Conservation (phyloP, 2,329 filamentous ascomycete genomes). For the Epichloe bromicola region DNA sequence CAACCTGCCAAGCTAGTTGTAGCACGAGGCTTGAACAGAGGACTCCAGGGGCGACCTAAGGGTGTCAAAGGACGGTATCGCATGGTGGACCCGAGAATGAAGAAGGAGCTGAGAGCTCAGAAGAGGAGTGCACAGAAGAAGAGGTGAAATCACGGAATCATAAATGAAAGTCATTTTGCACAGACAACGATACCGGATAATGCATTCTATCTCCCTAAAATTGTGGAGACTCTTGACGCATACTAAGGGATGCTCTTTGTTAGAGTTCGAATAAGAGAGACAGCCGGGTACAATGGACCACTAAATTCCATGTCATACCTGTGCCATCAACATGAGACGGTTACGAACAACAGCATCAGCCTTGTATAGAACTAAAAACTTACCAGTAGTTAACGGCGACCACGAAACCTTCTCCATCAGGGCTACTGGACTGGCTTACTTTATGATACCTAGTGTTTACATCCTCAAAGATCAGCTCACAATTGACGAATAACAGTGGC, state of each 20-base stretch:
- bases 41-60: slow-evolving; percentile 72
- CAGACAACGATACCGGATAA: slow-evolving; percentile 1
- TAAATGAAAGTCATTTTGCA: background rate
- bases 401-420: slow-evolving; percentile 60
- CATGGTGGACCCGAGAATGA: slow-evolving; percentile 89
- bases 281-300: slow-evolving; percentile 52
- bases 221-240: background rate
- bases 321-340: slow-evolving; percentile 2
- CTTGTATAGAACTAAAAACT: slow-evolving; percentile 9
- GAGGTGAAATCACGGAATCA: slow-evolving; percentile 3
- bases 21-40: slow-evolving; percentile 70
- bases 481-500: background rate
- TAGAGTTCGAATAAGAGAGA: slow-evolving; percentile 38
- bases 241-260: background rate
- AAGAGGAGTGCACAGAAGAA: slow-evolving; percentile 63
- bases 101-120: slow-evolving; percentile 85
- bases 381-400: slow-evolving; percentile 75
- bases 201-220: background rate
- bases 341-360: background rate
- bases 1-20: slow-evolving; percentile 79
- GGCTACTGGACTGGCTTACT: slow-evolving; percentile 55
- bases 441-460: slow-evolving; percentile 53
- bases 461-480: background rate
- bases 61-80: slow-evolving; percentile 95
- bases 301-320: slow-evolving; percentile 74